Evolutionary conservation across 1,284 basidiomycete species (phyloP).

Genomic region (Ustilago nuda): DNA sequence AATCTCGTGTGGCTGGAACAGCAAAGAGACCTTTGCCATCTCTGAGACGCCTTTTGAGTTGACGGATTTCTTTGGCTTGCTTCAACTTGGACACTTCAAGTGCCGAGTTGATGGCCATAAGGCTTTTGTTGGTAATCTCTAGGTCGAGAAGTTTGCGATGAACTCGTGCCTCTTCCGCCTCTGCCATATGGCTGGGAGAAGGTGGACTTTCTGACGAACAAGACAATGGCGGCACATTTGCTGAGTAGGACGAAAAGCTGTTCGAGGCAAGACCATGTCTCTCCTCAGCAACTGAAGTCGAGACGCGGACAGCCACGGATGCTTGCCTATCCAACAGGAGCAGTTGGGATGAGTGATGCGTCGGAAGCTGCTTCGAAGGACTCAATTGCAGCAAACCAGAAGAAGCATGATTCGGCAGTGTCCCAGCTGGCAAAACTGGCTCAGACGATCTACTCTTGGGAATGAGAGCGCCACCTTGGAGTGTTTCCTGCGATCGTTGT

Average conservation of each 20-base stretch:
- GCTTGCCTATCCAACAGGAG: slow-evolving; percentile 19
- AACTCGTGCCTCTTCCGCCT: slow-evolving; percentile 57
- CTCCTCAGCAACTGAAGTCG: slow-evolving; percentile 5
- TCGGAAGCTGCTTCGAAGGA: slow-evolving; percentile 15
- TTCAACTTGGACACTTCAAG: slow-evolving; percentile 70
- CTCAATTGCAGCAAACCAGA: slow-evolving; percentile 6
- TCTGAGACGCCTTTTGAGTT: slow-evolving; percentile 56
- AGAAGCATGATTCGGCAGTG: not conserved
- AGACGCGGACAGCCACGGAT: slow-evolving; percentile 4
- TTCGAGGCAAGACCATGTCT: slow-evolving; percentile 28
- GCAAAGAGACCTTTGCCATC: slow-evolving; percentile 30
- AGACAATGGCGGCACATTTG: slow-evolving; percentile 27
- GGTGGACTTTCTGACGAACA: slow-evolving; percentile 33
- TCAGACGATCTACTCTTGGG: slow-evolving; percentile 18
- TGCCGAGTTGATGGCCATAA: slow-evolving; percentile 70
- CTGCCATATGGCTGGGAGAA: slow-evolving; percentile 37
- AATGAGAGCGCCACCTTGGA: slow-evolving; percentile 9
- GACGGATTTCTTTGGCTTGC: slow-evolving; percentile 69
- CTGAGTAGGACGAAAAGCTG: slow-evolving; percentile 11
- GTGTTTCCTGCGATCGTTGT: slow-evolving; percentile 27
- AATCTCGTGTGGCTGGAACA: slow-evolving; percentile 12
- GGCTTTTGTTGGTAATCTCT: slow-evolving; percentile 71
- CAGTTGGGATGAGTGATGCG: slow-evolving; percentile 13
- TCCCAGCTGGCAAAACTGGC: not conserved
- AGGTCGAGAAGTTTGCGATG: slow-evolving; percentile 70